phyloP scores from a whole-genome alignment of 305 asterid genomes.

The Vinca major region DNA sequence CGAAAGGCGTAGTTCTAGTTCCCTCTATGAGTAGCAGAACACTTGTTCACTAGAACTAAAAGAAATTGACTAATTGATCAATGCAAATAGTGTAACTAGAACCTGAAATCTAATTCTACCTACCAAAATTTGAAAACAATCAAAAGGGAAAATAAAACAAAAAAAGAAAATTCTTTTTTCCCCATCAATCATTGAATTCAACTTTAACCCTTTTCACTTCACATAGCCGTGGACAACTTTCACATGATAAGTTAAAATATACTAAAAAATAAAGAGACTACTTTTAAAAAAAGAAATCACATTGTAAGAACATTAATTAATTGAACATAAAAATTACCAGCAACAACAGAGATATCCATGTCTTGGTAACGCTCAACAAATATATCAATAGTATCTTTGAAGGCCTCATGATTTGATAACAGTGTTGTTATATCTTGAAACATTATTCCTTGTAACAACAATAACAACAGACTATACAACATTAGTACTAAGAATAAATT shows the following conservation, averaged over 20 bases:
- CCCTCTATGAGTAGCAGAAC: too few species aligned
- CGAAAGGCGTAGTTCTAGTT: too few species aligned
- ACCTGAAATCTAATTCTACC: constrained; percentile 9
- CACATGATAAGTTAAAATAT: constrained; percentile 14
- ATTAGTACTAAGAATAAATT: not conserved
- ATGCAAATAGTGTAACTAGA: constrained; percentile 2
- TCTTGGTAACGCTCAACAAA: constrained; percentile 69
- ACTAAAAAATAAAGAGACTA: not conserved
- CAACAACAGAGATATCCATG: constrained; percentile 78
- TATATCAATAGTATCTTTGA: constrained; percentile 66
- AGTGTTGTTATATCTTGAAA: constrained; percentile 84
- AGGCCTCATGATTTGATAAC: constrained; percentile 56
- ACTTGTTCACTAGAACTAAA: not conserved
- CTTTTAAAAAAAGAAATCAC: constrained; percentile 1
- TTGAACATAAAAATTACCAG: constrained; percentile 36
- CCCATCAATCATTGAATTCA: constrained; percentile 18
- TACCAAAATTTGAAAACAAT: constrained; percentile 2
- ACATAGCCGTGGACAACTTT: not conserved
- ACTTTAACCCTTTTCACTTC: constrained; percentile 10
- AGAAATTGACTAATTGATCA: not conserved
- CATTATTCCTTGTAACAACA: constrained; percentile 53
- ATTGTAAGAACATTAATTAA: not conserved
- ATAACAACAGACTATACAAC: not conserved
- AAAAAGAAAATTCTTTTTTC: constrained; percentile 8
- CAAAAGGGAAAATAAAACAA: not conserved